A percentile compares a stretch with the other conserved stretches of the same genome.
Evolutionary conservation across 2,329 filamentous ascomycete genomes (phyloP).

Genomic region (Colletotrichum magnum): DNA sequence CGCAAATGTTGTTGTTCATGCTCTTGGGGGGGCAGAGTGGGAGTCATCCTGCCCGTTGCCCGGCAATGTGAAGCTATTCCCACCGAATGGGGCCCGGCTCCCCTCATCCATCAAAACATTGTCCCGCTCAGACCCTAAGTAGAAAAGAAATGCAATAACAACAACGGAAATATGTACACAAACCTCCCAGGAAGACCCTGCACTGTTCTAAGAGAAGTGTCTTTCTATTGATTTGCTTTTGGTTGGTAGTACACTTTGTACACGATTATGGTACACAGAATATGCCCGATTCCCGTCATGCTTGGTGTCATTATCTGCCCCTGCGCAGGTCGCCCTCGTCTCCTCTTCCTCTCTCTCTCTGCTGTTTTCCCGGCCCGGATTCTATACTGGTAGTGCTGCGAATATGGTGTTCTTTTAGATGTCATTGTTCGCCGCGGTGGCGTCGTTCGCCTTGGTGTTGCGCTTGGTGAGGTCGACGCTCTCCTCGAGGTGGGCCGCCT

Average conservation of each 20-base stretch:
- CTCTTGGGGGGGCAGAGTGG: background rate
- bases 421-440: slow-evolving; percentile 50
- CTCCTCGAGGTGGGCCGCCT: slow-evolving; percentile 30
- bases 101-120: background rate
- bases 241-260: slow-evolving; percentile 38
- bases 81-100: background rate
- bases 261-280: slow-evolving; percentile 39
- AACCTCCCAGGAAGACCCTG: background rate
- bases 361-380: too few relatives aligned
- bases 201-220: slow-evolving; percentile 24
- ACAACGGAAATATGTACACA: background rate
- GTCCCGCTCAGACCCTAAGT: background rate
- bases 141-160: background rate
- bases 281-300: slow-evolving; percentile 36
- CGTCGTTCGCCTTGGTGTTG: slow-evolving; percentile 49
- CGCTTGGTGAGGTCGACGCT: slow-evolving; percentile 36
- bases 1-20: slow-evolving; percentile 12
- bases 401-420: slow-evolving; percentile 3
- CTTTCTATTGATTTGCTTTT: slow-evolving; percentile 31
- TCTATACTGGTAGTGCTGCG: too few relatives aligned
- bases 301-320: slow-evolving; percentile 35
- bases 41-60: slow-evolving; percentile 1
- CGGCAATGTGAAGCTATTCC: slow-evolving; percentile 10
- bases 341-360: background rate
- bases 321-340: background rate